Base-by-base conservation (phyloP, 2,329 filamentous ascomycete species). In the Rutstroemia sp. region DNA sequence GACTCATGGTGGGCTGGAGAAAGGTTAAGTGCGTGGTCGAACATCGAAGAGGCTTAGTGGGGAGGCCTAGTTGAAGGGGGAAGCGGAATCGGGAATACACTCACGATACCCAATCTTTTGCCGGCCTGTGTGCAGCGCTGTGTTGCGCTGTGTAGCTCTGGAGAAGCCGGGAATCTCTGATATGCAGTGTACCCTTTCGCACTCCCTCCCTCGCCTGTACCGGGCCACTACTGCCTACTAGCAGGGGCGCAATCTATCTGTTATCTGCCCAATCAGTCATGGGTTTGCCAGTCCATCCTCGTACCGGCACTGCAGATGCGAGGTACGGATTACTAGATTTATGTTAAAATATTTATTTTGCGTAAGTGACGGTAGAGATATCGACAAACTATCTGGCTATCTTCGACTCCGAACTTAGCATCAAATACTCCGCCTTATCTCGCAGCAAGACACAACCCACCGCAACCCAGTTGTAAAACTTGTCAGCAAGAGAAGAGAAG, bases 261-360 rank as follows among this genome's bases (percentile, higher is more conserved):
- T n/a, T 25, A n/a, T 47, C 18, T 52, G 44, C 25, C 47, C 59
- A 54, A 54, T 9, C 9, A 25, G 21, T 30, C 52, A 12, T 34
- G 52, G 58, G 44, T 51, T 50, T n/a, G 54, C 27, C 45, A 52
- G 23, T 30, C 39, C 30, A 23, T 4, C 37, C 52, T 59, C 53
- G 18, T 34, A 45, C 53, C 53, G 53, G 53, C 53, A 55, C 50
- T 55, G 53, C 53, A 61, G 52, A 51, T 60, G 59, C 53, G 59
- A 62, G 59, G 61, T 62, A 62, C 61, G 51, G 59, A 59, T 59
- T 59, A 59, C 49, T 58, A 46, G 54, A 53, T 58, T 49, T 45
- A 61, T 56, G 47, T 52, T 57, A 44, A 55, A 55, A 55, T 54
- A 49, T 25, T 54, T 54, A 54, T 54, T 54, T 42, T 16, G 5